phyloP scores from a whole-genome alignment of 202 grass and related monocot genomes.

The Cymbopogon flexuosus region DNA sequence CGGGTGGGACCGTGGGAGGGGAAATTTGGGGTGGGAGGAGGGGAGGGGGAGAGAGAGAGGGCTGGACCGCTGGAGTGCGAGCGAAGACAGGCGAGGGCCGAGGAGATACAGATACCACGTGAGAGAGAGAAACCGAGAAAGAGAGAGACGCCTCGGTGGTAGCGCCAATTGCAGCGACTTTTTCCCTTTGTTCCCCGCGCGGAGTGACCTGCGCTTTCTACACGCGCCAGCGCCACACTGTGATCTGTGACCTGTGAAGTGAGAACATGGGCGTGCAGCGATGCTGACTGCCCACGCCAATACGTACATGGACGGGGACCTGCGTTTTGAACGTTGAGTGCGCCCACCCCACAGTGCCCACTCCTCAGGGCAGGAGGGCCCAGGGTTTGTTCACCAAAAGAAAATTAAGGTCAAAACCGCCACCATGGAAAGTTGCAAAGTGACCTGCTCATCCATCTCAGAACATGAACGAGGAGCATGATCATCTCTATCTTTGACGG shows the following conservation, averaged over 20 bases:
- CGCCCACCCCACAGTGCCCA: neutral
- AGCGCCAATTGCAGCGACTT: conserved; percentile 47
- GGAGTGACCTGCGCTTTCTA: conserved; percentile 27
- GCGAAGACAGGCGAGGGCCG: neutral
- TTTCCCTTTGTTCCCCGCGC: conserved; percentile 25
- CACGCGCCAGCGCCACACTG: neutral
- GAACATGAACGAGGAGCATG: neutral
- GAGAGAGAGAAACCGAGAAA: neutral
- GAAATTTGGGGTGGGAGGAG: neutral
- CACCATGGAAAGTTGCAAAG: too few species aligned
- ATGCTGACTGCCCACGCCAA: neutral
- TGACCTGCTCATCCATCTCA: too few species aligned
- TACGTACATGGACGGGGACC: too few species aligned
- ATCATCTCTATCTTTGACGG: neutral
- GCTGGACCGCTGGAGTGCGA: neutral
- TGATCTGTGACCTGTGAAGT: neutral
- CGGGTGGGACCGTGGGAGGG: neutral
- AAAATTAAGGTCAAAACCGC: too few species aligned
- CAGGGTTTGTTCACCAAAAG: too few species aligned
- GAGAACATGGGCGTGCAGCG: neutral
- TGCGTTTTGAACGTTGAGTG: conserved; percentile 10
- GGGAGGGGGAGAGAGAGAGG: neutral
- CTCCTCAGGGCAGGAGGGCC: too few species aligned
- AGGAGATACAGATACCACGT: conserved; percentile 41
- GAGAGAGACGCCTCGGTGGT: conserved; percentile 25